These are phyloP conservation scores for Ogataea paraovalis DNA, from an alignment of 805 yeast species.

Conservation along the genomic window DNA sequence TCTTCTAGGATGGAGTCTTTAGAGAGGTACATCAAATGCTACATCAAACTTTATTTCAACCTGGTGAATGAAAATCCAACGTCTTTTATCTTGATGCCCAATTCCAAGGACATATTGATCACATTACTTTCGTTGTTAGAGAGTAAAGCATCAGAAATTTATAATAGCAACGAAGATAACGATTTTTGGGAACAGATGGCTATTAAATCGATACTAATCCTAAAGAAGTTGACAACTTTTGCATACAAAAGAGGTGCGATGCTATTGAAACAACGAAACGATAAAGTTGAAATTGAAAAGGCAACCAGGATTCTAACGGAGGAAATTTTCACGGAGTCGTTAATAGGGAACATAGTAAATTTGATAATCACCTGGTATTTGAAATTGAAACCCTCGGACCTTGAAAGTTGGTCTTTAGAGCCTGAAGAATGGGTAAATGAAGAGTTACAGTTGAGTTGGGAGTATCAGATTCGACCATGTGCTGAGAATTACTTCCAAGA, in stretches of 20 bases:
- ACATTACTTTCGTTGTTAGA: conserved; percentile 59
- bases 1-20: conserved; percentile 43
- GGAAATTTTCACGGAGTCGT: conserved; percentile 54
- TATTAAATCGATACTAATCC: conserved; percentile 57
- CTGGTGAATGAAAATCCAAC: conserved; percentile 61
- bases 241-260: conserved; percentile 65
- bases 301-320: conserved; percentile 51
- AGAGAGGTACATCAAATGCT: conserved; percentile 71
- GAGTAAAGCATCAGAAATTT: conserved; percentile 61
- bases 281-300: conserved; percentile 55
- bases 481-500: conserved; percentile 83
- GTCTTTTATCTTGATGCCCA: conserved; percentile 64
- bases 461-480: conserved; percentile 79
- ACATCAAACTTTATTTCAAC: conserved; percentile 67
- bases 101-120: conserved; percentile 56
- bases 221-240: conserved; percentile 62
- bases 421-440: conserved; percentile 94
- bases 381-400: conserved; percentile 66
- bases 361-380: conserved; percentile 71
- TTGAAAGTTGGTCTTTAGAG: conserved; percentile 77
- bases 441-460: conserved; percentile 73
- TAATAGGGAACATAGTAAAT: conserved; percentile 57
- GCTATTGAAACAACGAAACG: conserved; percentile 55
- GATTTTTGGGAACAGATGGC: conserved; percentile 74
- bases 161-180: conserved; percentile 51